Evolutionary conservation across 2,329 filamentous ascomycete genomes (phyloP).

Genomic region (Beauveria sp.): DNA sequence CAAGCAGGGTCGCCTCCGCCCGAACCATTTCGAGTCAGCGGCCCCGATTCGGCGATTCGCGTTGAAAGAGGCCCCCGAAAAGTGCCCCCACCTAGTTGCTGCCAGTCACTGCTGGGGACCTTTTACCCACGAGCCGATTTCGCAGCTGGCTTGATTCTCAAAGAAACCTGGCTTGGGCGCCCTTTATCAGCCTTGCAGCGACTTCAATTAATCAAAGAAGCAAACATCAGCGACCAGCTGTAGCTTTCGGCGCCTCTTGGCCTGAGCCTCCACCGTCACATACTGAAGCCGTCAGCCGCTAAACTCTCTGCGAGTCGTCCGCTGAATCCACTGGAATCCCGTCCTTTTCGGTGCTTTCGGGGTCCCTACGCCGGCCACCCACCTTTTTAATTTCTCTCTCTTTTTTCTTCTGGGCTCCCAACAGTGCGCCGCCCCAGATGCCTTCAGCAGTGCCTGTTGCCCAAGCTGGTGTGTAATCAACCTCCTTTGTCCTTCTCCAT

Average conservation of each 20-base stretch:
- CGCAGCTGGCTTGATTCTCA: slow-evolving; percentile 1
- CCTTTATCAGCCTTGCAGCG: too few relatives aligned
- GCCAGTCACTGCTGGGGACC: background rate
- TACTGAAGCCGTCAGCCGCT: background rate
- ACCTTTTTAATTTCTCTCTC: background rate
- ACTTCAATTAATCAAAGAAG: too few relatives aligned
- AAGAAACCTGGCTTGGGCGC: too few relatives aligned
- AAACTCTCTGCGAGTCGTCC: background rate
- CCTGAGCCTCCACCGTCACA: background rate
- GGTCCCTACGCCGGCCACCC: background rate
- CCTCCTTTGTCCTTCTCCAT: background rate
- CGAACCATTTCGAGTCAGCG: slow-evolving; percentile 1
- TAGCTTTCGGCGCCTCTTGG: too few relatives aligned
- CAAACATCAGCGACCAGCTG: too few relatives aligned
- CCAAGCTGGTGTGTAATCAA: slow-evolving; percentile 11
- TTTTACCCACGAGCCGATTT: background rate
- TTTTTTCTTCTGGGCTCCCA: background rate
- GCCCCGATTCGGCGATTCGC: background rate
- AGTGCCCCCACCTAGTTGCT: background rate
- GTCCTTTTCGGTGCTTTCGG: background rate
- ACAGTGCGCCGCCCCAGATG: slow-evolving; percentile 2
- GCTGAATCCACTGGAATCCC: background rate
- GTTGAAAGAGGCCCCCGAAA: background rate
- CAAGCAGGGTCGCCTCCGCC: background rate
- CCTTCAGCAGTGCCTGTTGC: slow-evolving; percentile 5